phyloP scores from a whole-genome alignment of 1,139 yeast species.

The Candida tetrigidarum region DNA sequence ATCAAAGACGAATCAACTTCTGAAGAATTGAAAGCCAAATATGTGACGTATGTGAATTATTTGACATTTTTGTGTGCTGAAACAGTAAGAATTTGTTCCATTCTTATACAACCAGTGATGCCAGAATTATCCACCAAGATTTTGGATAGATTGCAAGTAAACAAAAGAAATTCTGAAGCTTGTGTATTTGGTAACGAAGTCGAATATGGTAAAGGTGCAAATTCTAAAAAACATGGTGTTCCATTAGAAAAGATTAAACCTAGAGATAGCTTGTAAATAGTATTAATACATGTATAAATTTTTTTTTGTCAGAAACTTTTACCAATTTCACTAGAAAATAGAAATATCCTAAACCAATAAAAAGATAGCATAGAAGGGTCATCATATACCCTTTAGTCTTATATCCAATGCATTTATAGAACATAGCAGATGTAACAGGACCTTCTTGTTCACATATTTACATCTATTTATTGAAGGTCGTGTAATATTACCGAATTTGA shows the following conservation, averaged over 20 bases:
- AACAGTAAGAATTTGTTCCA: conserved; percentile 65
- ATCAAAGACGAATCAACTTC: conserved; percentile 34
- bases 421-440: no score
- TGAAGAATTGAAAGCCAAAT: conserved; percentile 18
- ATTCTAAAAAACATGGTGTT: conserved; percentile 23
- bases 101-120: conserved; percentile 71
- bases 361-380: no score
- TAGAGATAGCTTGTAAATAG: conserved; percentile 15
- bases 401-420: no score
- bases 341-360: no score
- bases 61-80: conserved; percentile 73
- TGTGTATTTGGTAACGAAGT: conserved; percentile 52
- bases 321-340: neutral
- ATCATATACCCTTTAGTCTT: no score
- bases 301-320: no score
- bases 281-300: no score
- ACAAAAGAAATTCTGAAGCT: conserved; percentile 40
- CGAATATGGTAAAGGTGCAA: conserved; percentile 49
- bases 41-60: conserved; percentile 44
- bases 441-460: no score
- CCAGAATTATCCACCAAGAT: conserved; percentile 63
- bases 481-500: no score
- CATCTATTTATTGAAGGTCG: no score
- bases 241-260: conserved; percentile 32
- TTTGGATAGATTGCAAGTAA: conserved; percentile 68